phyloP scores from a whole-genome alignment of 2,329 filamentous ascomycete genomes.

The Fusarium sp. region DNA sequence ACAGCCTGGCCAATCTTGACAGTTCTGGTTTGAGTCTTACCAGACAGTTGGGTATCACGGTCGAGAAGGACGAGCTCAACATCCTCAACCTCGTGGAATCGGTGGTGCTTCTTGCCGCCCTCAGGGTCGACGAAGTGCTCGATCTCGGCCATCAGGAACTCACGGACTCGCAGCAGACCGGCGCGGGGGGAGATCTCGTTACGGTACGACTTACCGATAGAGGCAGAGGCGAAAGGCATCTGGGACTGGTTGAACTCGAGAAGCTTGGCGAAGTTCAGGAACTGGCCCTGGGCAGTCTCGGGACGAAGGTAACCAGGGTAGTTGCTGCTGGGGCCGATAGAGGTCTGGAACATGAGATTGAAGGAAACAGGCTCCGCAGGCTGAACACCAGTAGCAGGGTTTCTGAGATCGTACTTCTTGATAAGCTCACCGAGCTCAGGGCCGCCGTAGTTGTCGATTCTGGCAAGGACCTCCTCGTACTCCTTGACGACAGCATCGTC shows the following conservation, averaged over 20 bases:
- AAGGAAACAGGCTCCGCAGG: slow-evolving; percentile 87
- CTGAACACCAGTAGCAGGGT: slow-evolving; percentile 81
- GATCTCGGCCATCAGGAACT: slow-evolving; percentile 99
- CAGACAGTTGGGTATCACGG: slow-evolving; percentile 85
- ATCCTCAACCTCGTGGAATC: slow-evolving; percentile 87
- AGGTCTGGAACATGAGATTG: slow-evolving; percentile 99
- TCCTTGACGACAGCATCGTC: slow-evolving; percentile 88
- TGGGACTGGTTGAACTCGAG: slow-evolving; percentile 94
- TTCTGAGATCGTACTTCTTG: slow-evolving; percentile 89
- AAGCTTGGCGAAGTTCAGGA: slow-evolving; percentile 95
- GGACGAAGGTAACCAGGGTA: slow-evolving; percentile 87
- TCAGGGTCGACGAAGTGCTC: slow-evolving; percentile 98
- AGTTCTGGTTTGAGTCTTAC: slow-evolving; percentile 79
- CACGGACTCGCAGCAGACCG: slow-evolving; percentile 91
- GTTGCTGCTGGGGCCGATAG: slow-evolving; percentile 92
- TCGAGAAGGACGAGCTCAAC: slow-evolving; percentile 87
- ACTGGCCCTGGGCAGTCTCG: slow-evolving; percentile 98
- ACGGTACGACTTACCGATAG: slow-evolving; percentile 96
- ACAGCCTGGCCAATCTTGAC: slow-evolving; percentile 90
- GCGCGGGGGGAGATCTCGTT: slow-evolving; percentile 97
- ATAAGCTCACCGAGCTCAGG: slow-evolving; percentile 88
- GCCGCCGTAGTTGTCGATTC: slow-evolving; percentile 95
- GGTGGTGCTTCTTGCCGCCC: slow-evolving; percentile 91
- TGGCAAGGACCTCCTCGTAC: slow-evolving; percentile 91
- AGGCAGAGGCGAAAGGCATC: slow-evolving; percentile 98